Percentiles rank a stretch among this genome's conserved stretches.
phyloP scores from a whole-genome alignment of 495 filamentous ascomycete genomes.

The Penicillium arizonense region DNA sequence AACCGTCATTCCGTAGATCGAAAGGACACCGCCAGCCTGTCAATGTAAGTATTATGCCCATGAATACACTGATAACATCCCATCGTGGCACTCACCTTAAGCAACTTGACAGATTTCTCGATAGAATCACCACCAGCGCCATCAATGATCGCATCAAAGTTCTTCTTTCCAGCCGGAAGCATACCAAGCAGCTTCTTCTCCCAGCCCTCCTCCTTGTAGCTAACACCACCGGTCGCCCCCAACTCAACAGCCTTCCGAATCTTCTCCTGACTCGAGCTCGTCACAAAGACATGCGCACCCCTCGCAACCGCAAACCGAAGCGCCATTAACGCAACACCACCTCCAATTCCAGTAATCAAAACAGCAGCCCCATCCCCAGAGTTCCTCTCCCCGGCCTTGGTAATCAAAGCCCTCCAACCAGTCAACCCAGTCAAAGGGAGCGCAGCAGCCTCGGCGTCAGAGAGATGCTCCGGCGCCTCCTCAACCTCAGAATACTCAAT shows the following conservation, averaged over 20 bases:
- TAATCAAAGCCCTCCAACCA: slow-evolving; percentile 80
- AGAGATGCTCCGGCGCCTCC: slow-evolving; percentile 68
- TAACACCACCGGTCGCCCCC: slow-evolving; percentile 69
- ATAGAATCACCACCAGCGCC: slow-evolving; percentile 76
- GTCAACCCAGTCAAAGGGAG: slow-evolving; percentile 81
- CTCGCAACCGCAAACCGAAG: slow-evolving; percentile 66
- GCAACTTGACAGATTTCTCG: slow-evolving; percentile 51
- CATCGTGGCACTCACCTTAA: slow-evolving; percentile 45
- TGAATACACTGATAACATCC: neutral
- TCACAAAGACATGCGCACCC: slow-evolving; percentile 69
- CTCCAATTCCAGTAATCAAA: slow-evolving; percentile 76
- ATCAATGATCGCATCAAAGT: slow-evolving; percentile 71
- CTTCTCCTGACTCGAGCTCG: slow-evolving; percentile 62
- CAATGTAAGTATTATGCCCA: neutral
- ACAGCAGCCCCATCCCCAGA: slow-evolving; percentile 60
- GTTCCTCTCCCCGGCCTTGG: slow-evolving; percentile 59
- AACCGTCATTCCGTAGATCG: slow-evolving; percentile 76
- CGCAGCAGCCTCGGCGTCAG: slow-evolving; percentile 70
- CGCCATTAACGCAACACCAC: slow-evolving; percentile 71
- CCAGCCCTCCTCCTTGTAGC: slow-evolving; percentile 65
- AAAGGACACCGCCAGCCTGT: slow-evolving; percentile 62
- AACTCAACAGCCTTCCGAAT: slow-evolving; percentile 59
- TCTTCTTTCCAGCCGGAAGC: slow-evolving; percentile 55
- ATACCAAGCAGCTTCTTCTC: slow-evolving; percentile 59
- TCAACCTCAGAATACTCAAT: slow-evolving; percentile 72